These are phyloP conservation scores for Trichoderma koningiopsis DNA, from an alignment of 2,329 filamentous ascomycete species.

Conservation along the genomic window DNA sequence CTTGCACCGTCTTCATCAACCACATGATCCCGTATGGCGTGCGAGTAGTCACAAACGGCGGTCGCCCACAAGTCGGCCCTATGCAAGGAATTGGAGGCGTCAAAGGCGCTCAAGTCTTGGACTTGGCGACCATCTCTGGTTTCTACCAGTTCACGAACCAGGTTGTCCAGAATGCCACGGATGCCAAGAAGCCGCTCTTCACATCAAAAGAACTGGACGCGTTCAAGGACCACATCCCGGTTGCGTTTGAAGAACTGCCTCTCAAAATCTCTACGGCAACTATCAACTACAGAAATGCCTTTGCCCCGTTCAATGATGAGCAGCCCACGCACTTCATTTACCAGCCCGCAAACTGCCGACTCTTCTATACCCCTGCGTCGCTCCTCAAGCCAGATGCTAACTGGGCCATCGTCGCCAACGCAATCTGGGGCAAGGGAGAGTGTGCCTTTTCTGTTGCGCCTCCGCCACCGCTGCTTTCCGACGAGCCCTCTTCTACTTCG, in stretches of 20 bases:
- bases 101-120: slow-evolving; percentile 51
- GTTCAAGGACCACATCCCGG: not conserved
- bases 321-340: slow-evolving; percentile 60
- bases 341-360: slow-evolving; percentile 58
- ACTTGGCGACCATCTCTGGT: slow-evolving; percentile 32
- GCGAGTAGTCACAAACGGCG: slow-evolving; percentile 60
- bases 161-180: not conserved
- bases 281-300: slow-evolving; percentile 29
- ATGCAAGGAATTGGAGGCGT: slow-evolving; percentile 63
- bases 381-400: slow-evolving; percentile 40
- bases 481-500: not conserved
- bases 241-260: not conserved
- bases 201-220: not conserved
- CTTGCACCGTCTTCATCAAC: slow-evolving; percentile 60
- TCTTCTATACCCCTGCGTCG: slow-evolving; percentile 58
- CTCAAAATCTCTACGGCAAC: not conserved
- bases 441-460: slow-evolving; percentile 3
- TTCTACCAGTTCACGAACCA: not conserved
- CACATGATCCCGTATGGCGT: slow-evolving; percentile 55
- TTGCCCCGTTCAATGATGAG: slow-evolving; percentile 36
- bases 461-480: not conserved
- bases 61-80: slow-evolving; percentile 50
- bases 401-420: slow-evolving; percentile 44
- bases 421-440: slow-evolving; percentile 15
- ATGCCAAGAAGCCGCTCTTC: slow-evolving; percentile 7